Conservation (phyloP, 1,139 yeast genomes). For the Saccharomyces hybrid region DNA sequence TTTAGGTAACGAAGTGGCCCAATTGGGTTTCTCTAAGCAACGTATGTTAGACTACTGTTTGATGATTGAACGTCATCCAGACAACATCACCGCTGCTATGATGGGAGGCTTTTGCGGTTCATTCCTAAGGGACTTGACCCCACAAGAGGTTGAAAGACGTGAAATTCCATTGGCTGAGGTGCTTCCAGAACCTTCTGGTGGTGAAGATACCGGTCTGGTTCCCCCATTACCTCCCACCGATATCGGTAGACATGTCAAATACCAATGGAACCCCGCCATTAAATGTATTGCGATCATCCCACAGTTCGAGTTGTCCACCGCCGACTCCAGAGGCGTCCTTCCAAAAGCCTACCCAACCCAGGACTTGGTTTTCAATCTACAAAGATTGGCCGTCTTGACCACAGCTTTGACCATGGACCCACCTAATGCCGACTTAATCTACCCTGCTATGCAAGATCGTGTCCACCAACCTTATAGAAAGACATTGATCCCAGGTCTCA, state of each 20-base stretch:
- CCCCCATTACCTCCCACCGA: conserved; percentile 80
- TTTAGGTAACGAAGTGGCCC: conserved; percentile 79
- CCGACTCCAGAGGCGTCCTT: conserved; percentile 79
- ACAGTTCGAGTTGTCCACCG: conserved; percentile 88
- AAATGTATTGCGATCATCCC: conserved; percentile 90
- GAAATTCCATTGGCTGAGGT: conserved; percentile 81
- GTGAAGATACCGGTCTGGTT: conserved; percentile 52
- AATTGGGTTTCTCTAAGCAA: conserved; percentile 61
- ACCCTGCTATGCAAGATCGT: conserved; percentile 93
- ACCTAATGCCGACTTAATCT: conserved; percentile 75
- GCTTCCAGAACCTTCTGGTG: conserved; percentile 70
- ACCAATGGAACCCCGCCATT: conserved; percentile 73
- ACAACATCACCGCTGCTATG: conserved; percentile 97
- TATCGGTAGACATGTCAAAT: conserved; percentile 84
- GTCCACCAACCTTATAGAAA: conserved; percentile 94
- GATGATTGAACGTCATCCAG: conserved; percentile 97
- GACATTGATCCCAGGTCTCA: conserved; percentile 82
- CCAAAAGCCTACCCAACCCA: conserved; percentile 73
- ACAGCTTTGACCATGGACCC: conserved; percentile 78
- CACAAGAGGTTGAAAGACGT: conserved; percentile 61
- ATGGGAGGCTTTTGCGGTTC: conserved; percentile 98
- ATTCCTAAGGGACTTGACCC: conserved; percentile 70
- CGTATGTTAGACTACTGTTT: conserved; percentile 89
- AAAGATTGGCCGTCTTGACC: conserved; percentile 64
- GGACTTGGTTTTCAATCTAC: conserved; percentile 85